Percentiles rank a stretch among this genome's conserved stretches.
These are phyloP conservation scores for Apiotrichum siamense DNA, from an alignment of 1,284 basidiomycete genomes.

Conservation along the genomic window DNA sequence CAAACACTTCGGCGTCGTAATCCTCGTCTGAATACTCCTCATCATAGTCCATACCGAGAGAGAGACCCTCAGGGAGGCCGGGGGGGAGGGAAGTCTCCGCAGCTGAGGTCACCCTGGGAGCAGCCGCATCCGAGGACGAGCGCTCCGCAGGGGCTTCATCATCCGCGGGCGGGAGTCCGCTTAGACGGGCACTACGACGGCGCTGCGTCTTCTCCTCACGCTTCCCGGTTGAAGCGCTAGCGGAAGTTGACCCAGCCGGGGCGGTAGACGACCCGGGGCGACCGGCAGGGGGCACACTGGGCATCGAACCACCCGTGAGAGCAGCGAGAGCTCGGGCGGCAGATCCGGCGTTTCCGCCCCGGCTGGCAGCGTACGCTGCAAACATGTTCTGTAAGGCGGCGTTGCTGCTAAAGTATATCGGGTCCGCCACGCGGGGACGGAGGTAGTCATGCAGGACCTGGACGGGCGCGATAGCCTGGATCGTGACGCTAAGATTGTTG, in stretches of 20 bases:
- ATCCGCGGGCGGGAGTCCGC: conserved; percentile 56
- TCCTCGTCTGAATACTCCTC: conserved; percentile 70
- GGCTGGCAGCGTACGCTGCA: conserved; percentile 67
- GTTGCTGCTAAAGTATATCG: conserved; percentile 53
- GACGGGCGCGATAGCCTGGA: conserved; percentile 93
- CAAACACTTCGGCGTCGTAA: conserved; percentile 50
- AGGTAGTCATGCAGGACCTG: conserved; percentile 92
- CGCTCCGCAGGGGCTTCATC: conserved; percentile 8
- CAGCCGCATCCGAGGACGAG: conserved; percentile 1
- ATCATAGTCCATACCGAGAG: conserved; percentile 42
- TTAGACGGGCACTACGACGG: conserved; percentile 74
- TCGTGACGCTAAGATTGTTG: conserved; percentile 85
- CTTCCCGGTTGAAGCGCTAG: conserved; percentile 20
- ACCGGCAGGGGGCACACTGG: conserved; percentile 4
- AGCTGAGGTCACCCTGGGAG: conserved; percentile 6
- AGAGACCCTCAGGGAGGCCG: conserved; percentile 26
- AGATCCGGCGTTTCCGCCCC: conserved; percentile 14
- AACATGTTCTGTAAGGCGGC: conserved; percentile 70
- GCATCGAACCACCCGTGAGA: conserved; percentile 27
- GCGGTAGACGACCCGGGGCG: conserved; percentile 13
- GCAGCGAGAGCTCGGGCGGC: conserved; percentile 56
- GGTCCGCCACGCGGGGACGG: conserved; percentile 76
- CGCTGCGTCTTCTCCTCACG: conserved; percentile 45
- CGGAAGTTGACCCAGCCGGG: conserved; percentile 43
- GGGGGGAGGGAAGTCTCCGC: no score